Base-by-base conservation (phyloP, 1,284 basidiomycete species). In the Heterobasidion irregulare region DNA sequence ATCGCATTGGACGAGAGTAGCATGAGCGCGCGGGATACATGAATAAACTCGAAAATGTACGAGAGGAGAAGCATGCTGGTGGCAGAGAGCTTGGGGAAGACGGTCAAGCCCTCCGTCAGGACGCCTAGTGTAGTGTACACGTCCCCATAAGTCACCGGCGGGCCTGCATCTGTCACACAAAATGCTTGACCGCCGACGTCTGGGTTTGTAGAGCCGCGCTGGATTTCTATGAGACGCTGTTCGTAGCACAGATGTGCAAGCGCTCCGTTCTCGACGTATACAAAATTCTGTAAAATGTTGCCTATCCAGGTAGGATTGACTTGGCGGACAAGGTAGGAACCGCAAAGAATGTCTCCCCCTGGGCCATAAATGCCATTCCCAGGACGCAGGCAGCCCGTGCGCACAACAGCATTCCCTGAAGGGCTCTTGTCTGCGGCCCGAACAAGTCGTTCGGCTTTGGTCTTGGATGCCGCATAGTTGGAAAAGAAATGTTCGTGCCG, bases 321-420 rank as follows among this genome's bases (percentile, higher is more conserved):
- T 62, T 76, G 70, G 41, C 82, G 77, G 2, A 76, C 70, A 35
- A 89, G 75, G 62, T 83, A 84, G 13, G 78, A 76, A 10, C 78
- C 83, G 54, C 78, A 79, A 10, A 86, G 64, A 61, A 84, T 75
- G 64, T 89, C 87, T 2, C 87, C 87, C 26, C 86, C 79, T 2
- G 86, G 81, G 1, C 86, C 87, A 64, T 79, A 89, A 1, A 88
- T 69, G 0, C 84, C 86, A 59, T 89, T 89, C 0, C 86, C 86
- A 2, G 88, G 87, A 13, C 88, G 78, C 44, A 90, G 72, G 59
- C 79, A 83, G 0, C 87, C 87, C 7, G 86, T 89, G 50, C 81
- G 74, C 36, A 90, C 64, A 8, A 72, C 63, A 18, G n/a, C 64
- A 6, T 36, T 55, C 12, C 63, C 71, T 1, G 76, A 71, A 1